Base-by-base conservation (phyloP, 768 basidiomycete species). In the Lenzites betulinus region DNA sequence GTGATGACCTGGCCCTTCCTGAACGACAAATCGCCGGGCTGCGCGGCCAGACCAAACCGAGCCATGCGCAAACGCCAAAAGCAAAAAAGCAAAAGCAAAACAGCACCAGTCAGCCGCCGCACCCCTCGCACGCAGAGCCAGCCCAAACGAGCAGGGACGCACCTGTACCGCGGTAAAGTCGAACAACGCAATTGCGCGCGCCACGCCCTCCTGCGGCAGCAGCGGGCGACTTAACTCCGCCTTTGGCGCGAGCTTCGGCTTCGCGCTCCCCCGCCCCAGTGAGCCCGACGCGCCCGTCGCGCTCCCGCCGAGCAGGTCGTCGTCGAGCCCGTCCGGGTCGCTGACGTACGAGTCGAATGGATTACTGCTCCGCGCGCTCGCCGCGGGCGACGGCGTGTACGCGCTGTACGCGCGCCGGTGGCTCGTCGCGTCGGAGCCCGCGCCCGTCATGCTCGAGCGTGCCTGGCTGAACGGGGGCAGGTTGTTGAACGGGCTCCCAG, bases 11-110 rank as follows among this genome's bases (percentile, higher is more conserved):
- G 87, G 0, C 91, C 91, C 69, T 86, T 92, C 15, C 75, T 77
- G 67, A 93, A 91, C 0, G 88, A 87, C 47, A 93, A 67, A 70
- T 93, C 91, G 1, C 89, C 91, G 11, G 76, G 70, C 89, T 92
- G 64, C 13, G 30, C 30, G 30, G 11, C 30, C 30, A 33, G 30
- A 33, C 30, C 30, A 33, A 33, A 5, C 11, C 30, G 6, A 33
- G 30, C 30, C 30, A 33, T 4, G 30, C 30, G 30, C 30, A 33
- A 5, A 33, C 11, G 30, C 30, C 4, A 33, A 33, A 33, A 33
- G n/a, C n/a, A n/a, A 33, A 51, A 51, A 33, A 36, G 16, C 41
- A 11, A 33, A 48, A 9, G 23, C 15, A 26, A 18, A 28, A 50
- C 54, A 44, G 28, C 20, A 28, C 28, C 13, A 15, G 20, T 30